Base-by-base conservation (phyloP, 768 basidiomycete species). In the Antrodiella citrinella region DNA sequence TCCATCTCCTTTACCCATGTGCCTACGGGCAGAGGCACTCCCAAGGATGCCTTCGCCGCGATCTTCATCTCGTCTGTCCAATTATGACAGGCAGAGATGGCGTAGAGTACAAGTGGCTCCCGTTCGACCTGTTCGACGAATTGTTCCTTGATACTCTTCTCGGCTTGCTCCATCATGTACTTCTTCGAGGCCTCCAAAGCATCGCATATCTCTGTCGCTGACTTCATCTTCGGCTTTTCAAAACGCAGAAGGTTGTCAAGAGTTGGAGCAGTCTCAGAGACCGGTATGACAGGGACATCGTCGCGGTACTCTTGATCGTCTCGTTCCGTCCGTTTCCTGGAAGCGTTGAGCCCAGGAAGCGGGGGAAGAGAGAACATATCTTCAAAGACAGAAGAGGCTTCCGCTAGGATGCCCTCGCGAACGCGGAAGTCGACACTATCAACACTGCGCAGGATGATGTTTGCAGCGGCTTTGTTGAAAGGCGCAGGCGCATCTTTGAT, bases 121-220 rank as follows among this genome's bases (percentile, higher is more conserved):
- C 4, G 3, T 30, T 45, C 50, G 10, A 23, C 11, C 9, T 18
- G 23, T 26, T 25, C 19, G 2, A 20, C 20, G 43, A 45, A 25
- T 15, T 15, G 30, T 15, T 35, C 30, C 30, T 7, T 7, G 30
- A 56, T 23, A 20, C 54, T 38, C 4, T 52, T 42, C 19, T 54
- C 30, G 2, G 60, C 58, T 39, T 54, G 50, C 23, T 48, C 51
- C 56, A 65, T 53, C 18, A 59, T 55, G 54, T 63, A 66, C 52
- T 63, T 66, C 19, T 49, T 48, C 3, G 65, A 62, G 1, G 62
- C 59, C n/a, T 53, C 55, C 20, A 63, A 44, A 4, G 59, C 54
- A 12, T 44, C 52, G 5, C 54, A 56, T 15, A 64, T 19, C 12
- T 21, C 13, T 19, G 22, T 24, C 11, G 54, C 26, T 22, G 38